A percentile compares a stretch with the other conserved stretches of the same genome.
These are phyloP conservation scores for Geotrichum candidum DNA, from an alignment of 1,139 yeast genomes.

Conservation along the genomic window DNA sequence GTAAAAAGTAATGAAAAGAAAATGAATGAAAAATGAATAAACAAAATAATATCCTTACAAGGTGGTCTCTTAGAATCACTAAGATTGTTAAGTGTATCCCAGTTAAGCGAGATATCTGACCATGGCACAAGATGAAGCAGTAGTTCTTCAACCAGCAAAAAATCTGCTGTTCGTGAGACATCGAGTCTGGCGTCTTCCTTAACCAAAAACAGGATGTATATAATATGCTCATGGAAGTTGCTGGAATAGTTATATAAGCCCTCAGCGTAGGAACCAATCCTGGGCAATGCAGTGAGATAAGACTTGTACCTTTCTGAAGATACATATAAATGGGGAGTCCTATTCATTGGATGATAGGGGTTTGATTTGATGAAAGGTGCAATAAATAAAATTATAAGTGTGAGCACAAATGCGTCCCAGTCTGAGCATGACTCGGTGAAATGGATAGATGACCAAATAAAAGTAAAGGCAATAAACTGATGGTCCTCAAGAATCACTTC, in stretches of 20 bases:
- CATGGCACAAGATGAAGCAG: slow-evolving; percentile 11
- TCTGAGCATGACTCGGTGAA: slow-evolving; percentile 46
- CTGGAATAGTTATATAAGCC: background rate
- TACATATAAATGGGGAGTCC: background rate
- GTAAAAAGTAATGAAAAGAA: no score
- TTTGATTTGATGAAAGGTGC: slow-evolving; percentile 13
- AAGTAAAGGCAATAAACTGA: slow-evolving; percentile 52
- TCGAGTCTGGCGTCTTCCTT: slow-evolving; percentile 15
- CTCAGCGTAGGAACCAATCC: background rate
- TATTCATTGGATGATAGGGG: slow-evolving; percentile 9
- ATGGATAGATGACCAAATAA: slow-evolving; percentile 58
- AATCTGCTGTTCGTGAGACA: slow-evolving; percentile 1
- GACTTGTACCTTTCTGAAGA: slow-evolving; percentile 4
- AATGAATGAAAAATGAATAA: no score
- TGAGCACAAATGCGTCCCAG: slow-evolving; percentile 57
- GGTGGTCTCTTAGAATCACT: background rate
- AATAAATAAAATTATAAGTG: slow-evolving; percentile 42
- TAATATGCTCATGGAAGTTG: background rate
- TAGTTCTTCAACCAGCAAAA: slow-evolving; percentile 5
- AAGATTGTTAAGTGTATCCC: background rate
- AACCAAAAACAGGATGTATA: slow-evolving; percentile 6
- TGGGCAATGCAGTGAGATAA: background rate
- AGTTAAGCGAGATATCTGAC: slow-evolving; percentile 1
- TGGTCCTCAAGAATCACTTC: slow-evolving; percentile 52
- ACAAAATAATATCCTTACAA: background rate